Base-by-base conservation (phyloP, 1,284 basidiomycete genomes). In the Gastroboletus turbinatus region DNA sequence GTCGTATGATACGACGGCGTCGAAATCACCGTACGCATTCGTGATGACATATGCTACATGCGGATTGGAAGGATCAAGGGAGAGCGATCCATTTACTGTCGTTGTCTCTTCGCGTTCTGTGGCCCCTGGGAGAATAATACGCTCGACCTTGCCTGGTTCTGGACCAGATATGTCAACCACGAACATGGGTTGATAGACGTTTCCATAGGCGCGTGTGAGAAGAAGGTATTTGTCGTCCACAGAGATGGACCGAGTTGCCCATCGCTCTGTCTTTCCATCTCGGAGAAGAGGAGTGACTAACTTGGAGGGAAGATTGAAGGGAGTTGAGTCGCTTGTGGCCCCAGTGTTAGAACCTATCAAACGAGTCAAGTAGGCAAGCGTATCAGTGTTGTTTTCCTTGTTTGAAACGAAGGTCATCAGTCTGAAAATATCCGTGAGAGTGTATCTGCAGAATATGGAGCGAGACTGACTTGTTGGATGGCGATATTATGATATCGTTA, bases 341-440 rank as follows among this genome's bases (percentile, higher is more conserved):
- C 66, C 66, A 0, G 73, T 69, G 23, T 65, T 53, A 17, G 73
- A 75, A 47, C 54, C 64, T 38, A 57, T 46, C 51, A 74, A 60
- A 45, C 43, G 62, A 19, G 71, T 62, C 46, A 69, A 39, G 53
- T 74, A 76, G 21, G 67, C 62, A 14, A 75, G 60, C 16, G 70
- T 76, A 56, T 74, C 74, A 3, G 56, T 64, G 30, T 62, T 57
- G 33, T 75, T 75, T 46, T 70, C 74, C 53, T 73, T 75, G 51
- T 73, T 74, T n/a, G 71, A 76, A 19, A 64, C 57, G 56, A 73
- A 76, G 5, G 67, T 61, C 57, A 74, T 62, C 10, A 75, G 35
- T 46, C 72, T 75, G 44, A 33, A n/a, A 36, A 49, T 27, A 46
- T 56, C 9, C 5, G 4, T 67, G 44, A 55, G 59, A 29, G 10